Percentiles rank a stretch among this genome's conserved stretches.
These are phyloP conservation scores for Apophysomyces elegans DNA, from an alignment of 371 early-diverging fungal species.

Conservation along the genomic window DNA sequence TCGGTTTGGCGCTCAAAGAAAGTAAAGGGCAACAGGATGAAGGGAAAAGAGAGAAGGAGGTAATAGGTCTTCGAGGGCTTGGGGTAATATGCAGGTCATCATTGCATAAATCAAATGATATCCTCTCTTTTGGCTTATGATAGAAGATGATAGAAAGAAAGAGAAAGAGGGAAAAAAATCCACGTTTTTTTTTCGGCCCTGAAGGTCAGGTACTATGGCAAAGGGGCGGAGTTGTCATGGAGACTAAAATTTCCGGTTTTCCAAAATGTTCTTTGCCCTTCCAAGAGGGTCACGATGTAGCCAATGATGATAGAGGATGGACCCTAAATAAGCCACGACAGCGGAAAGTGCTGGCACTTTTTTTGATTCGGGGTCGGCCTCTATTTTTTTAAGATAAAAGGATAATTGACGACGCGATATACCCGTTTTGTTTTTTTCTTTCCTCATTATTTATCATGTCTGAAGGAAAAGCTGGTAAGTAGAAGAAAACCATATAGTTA, in stretches of 20 bases:
- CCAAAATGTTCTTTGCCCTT: slow-evolving; percentile 23
- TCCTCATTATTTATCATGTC: slow-evolving; percentile 17
- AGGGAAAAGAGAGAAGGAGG: too few relatives aligned
- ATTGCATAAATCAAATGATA: too few relatives aligned
- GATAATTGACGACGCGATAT: background rate
- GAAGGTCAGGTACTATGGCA: slow-evolving; percentile 6
- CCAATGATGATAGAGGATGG: slow-evolving; percentile 3
- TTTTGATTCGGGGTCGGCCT: slow-evolving; percentile 8
- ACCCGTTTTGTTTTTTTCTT: slow-evolving; percentile 13
- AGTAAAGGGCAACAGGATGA: too few relatives aligned
- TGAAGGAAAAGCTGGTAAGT: slow-evolving; percentile 29
- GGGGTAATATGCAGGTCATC: too few relatives aligned
- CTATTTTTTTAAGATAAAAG: background rate
- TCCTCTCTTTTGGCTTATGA: too few relatives aligned
- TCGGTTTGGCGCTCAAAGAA: too few relatives aligned
- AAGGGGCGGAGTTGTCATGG: background rate
- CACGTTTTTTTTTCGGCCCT: background rate
- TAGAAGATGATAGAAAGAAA: too few relatives aligned
- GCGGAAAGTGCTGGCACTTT: slow-evolving; percentile 2
- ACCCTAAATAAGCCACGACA: background rate
- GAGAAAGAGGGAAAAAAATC: too few relatives aligned
- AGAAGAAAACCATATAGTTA: slow-evolving; percentile 45
- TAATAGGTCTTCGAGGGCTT: too few relatives aligned
- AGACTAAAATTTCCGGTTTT: background rate
- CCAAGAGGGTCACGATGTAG: slow-evolving; percentile 15